phyloP scores from a whole-genome alignment of 164 flowering plant species.

The Macadamia integrifolia region DNA sequence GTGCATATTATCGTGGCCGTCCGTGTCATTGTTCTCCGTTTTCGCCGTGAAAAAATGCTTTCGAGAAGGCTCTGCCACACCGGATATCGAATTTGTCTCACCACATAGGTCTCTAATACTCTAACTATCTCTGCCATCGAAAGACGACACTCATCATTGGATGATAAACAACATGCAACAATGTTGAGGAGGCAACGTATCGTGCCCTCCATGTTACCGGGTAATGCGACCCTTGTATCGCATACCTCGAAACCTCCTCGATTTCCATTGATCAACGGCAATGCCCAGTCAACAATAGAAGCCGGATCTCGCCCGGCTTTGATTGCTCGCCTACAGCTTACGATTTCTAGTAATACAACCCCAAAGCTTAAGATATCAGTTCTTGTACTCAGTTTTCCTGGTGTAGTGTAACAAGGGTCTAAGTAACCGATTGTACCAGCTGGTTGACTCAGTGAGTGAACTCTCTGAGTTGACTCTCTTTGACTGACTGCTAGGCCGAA shows the following conservation, averaged over 20 bases:
- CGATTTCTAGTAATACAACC: constrained; percentile 56
- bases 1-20: background rate
- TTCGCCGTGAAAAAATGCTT: constrained; percentile 5
- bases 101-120: constrained; percentile 16
- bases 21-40: background rate
- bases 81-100: constrained; percentile 16
- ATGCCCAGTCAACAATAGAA: constrained; percentile 33
- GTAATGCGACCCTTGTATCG: constrained; percentile 11
- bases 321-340: constrained; percentile 46
- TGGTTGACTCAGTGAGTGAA: constrained; percentile 23
- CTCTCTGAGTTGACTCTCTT: background rate
- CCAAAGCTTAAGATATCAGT: constrained; percentile 70
- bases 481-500: constrained; percentile 49
- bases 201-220: constrained; percentile 6
- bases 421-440: constrained; percentile 82
- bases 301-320: constrained; percentile 38
- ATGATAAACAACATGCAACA: constrained; percentile 32
- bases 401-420: constrained; percentile 58
- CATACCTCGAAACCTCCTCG: constrained; percentile 11
- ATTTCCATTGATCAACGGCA: constrained; percentile 13
- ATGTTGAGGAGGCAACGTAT: constrained; percentile 21
- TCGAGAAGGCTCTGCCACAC: constrained; percentile 18
- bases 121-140: constrained; percentile 16
- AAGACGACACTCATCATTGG: constrained; percentile 16
- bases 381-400: constrained; percentile 47